These are phyloP conservation scores for Ascochyta fabae DNA, from an alignment of 2,329 filamentous ascomycete species.

Conservation along the genomic window DNA sequence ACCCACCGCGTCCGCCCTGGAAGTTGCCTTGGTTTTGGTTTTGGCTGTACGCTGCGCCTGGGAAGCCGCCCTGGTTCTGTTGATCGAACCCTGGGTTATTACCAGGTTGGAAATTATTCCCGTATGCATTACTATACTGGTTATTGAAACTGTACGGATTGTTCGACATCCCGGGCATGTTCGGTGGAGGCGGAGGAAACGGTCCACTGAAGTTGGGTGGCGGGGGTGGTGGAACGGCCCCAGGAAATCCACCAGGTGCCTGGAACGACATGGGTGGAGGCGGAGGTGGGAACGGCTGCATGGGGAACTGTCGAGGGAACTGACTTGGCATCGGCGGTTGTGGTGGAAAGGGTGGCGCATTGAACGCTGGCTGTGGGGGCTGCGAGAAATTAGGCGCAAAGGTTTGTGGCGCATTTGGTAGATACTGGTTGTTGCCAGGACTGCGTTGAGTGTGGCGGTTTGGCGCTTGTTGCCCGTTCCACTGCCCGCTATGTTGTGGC, in stretches of 20 bases:
- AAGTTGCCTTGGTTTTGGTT: constrained; percentile 21
- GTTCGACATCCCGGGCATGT: constrained; percentile 24
- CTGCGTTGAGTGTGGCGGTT: constrained; percentile 9
- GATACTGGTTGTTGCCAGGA: constrained; percentile 17
- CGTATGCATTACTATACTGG: constrained; percentile 15
- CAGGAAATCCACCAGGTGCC: constrained; percentile 17
- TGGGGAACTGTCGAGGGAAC: constrained; percentile 26
- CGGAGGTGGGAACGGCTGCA: constrained; percentile 27
- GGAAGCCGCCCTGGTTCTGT: constrained; percentile 4
- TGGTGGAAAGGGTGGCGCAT: constrained; percentile 28
- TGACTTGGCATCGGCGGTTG: constrained; percentile 23
- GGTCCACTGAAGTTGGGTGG: constrained; percentile 33
- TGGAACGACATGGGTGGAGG: constrained; percentile 31
- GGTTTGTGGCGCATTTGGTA: constrained; percentile 6
- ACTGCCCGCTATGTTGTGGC: constrained; percentile 19
- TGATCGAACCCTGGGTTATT: constrained; percentile 17
- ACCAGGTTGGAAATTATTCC: constrained; percentile 19
- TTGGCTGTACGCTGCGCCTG: constrained; percentile 12
- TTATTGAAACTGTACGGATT: constrained; percentile 20
- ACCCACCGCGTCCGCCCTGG: constrained; percentile 26
- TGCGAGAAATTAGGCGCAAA: constrained; percentile 20
- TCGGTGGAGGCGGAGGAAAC: constrained; percentile 28
- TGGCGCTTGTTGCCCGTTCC: constrained; percentile 14
- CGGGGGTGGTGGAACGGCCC: constrained; percentile 31
- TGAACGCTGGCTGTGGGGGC: constrained; percentile 22